Evolutionary conservation across 495 filamentous ascomycete species (phyloP).

Genomic region (Parathielavia appendiculata): DNA sequence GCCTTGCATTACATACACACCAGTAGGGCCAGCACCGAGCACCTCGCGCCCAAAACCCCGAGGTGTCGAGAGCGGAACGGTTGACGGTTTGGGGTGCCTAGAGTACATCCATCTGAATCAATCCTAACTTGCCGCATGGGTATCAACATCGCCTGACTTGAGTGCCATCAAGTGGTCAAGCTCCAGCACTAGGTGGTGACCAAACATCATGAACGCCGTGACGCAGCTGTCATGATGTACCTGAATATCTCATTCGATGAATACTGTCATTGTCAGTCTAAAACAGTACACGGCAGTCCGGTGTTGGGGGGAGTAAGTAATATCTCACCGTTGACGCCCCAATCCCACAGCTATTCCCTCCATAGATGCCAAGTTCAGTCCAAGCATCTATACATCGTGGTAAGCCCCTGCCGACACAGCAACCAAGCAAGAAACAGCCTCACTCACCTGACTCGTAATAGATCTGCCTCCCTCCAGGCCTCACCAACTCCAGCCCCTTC

Average conservation of each 20-base stretch:
- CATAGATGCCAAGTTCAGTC: conserved; percentile 62
- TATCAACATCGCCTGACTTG: too few relatives aligned
- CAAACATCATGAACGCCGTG: background rate
- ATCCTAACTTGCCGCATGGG: too few relatives aligned
- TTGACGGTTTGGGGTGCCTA: too few relatives aligned
- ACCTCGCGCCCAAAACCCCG: too few relatives aligned
- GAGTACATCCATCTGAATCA: too few relatives aligned
- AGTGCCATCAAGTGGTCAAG: background rate
- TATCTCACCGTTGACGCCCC: conserved; percentile 48
- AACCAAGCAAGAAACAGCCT: background rate
- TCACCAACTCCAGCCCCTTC: conserved; percentile 54
- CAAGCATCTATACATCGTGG: conserved; percentile 53
- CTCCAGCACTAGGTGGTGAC: background rate
- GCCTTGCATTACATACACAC: too few relatives aligned
- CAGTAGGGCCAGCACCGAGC: too few relatives aligned
- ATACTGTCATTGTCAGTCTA: conserved; percentile 33
- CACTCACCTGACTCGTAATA: conserved; percentile 69
- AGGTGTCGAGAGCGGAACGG: too few relatives aligned
- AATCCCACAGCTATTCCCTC: conserved; percentile 63
- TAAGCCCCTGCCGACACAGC: conserved; percentile 7
- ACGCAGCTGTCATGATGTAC: conserved; percentile 14
- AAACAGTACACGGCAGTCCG: background rate
- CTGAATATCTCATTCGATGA: conserved; percentile 35
- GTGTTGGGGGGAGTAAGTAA: background rate
- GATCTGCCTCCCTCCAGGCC: conserved; percentile 45